Evolutionary conservation across 2,329 filamentous ascomycete species (phyloP).

Genomic region (Cladobotryum protrusum): DNA sequence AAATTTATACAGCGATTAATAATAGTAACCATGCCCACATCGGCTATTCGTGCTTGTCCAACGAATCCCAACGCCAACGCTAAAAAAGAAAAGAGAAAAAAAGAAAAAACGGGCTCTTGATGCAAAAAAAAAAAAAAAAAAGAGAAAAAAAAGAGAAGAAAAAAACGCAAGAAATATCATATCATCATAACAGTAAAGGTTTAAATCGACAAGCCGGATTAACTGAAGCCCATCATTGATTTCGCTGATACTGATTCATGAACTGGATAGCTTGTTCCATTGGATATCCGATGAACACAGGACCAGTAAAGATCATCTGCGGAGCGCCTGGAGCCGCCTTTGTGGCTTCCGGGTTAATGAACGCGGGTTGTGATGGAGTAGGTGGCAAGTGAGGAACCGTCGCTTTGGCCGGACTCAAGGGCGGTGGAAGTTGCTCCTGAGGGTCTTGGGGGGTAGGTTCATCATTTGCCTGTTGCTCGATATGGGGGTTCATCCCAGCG

Average conservation of each 20-base stretch:
- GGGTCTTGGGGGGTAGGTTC: conserved; percentile 3
- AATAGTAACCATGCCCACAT: neutral
- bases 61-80: conserved; percentile 25
- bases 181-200: conserved; percentile 1
- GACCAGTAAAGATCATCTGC: conserved; percentile 83
- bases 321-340: conserved; percentile 35
- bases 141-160: conserved; percentile 6
- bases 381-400: conserved; percentile 14
- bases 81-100: conserved; percentile 6
- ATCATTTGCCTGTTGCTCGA: conserved; percentile 13
- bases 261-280: conserved; percentile 75
- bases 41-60: too few species aligned
- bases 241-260: conserved; percentile 52
- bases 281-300: conserved; percentile 88
- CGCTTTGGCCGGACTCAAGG: conserved; percentile 18
- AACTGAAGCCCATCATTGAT: conserved; percentile 15
- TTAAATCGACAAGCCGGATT: conserved; percentile 11
- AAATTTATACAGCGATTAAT: conserved; percentile 5
- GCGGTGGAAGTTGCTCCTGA: conserved; percentile 18
- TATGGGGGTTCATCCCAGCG: conserved; percentile 18
- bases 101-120: neutral
- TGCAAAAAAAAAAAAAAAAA: conserved; percentile 11
- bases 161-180: too few species aligned
- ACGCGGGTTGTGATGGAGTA: conserved; percentile 39
- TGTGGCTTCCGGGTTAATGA: conserved; percentile 41